Base-by-base conservation (phyloP, 139 green algal genomes). In the Coelastrella sp. region DNA sequence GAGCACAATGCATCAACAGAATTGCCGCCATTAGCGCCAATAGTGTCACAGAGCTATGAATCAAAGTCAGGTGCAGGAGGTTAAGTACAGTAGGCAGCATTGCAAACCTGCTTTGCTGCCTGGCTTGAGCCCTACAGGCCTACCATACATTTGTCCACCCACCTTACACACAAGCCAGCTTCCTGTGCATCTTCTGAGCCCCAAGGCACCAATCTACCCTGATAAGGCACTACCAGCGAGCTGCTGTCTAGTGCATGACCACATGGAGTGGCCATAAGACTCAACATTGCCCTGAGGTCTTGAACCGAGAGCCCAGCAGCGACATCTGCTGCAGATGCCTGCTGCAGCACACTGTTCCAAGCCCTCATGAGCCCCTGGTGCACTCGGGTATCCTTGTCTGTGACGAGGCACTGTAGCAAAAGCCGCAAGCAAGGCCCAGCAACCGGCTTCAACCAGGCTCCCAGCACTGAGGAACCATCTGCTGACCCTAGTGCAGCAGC, bases 341-440 rank as follows among this genome's bases (percentile, higher is more conserved):
- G n/a, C 43, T 51, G 40, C 78, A 98, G 73, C 68, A 98, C 84
- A 45, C 85, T 34, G 2, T 57, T 2, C 94, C 95, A 98, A 30
- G 94, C 90, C 13, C 66, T 69, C 41, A 80, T n/a, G 43, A 72
- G 25, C 6, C 25, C 78, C 4, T 84, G 45, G 77, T 93, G 66
- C 38, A 96, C 87, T 0, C 82, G 60, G 4, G 57, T 37, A 15
- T 94, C 86, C 9, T 64, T 40, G 80, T 98, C 96, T 43, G 95
- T 32, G 41, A 98, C 77, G 57, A 98, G 74, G 51, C 93, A 94
- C 73, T 97, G 96, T 72, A 96, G 96, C 17, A 95, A 41, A 35
- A 97, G 89, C 30, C 85, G 72, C 71, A 94, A 64, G 9, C 84
- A 77, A 2, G 88, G 57, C 25, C 73, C 59, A 23, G 95, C 86